Evolutionary conservation across 257 asterid genomes (phyloP).

Genomic region (Cruciata laevipes): DNA sequence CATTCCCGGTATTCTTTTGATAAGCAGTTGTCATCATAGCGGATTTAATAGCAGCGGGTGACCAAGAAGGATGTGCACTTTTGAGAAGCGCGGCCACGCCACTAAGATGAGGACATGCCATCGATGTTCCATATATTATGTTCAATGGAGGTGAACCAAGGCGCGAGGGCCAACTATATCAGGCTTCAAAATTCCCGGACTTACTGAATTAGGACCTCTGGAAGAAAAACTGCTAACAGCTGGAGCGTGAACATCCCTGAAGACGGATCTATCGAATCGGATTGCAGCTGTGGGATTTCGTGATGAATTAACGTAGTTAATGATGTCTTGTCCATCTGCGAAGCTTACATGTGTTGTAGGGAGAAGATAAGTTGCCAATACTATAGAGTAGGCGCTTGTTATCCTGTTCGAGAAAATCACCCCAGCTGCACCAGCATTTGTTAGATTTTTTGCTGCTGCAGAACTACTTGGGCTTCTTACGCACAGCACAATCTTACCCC

Average conservation of each 20-base stretch:
- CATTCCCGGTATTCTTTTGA: slow-evolving; percentile 11
- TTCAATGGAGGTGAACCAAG: slow-evolving; percentile 45
- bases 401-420: neutral
- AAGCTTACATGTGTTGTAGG: no score
- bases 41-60: slow-evolving; percentile 28
- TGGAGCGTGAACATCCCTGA: slow-evolving; percentile 35
- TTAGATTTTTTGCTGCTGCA: no score
- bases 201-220: slow-evolving; percentile 32
- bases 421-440: no score
- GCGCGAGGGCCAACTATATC: slow-evolving; percentile 38
- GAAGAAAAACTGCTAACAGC: slow-evolving; percentile 37
- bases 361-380: no score
- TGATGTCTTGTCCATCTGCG: no score
- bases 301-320: no score
- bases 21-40: slow-evolving; percentile 44
- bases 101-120: slow-evolving; percentile 48
- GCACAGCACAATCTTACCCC: no score
- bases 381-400: slow-evolving; percentile 10
- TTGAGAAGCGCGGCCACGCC: slow-evolving; percentile 41
- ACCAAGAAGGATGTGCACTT: slow-evolving; percentile 38
- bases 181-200: slow-evolving; percentile 53
- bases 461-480: no score
- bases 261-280: slow-evolving; percentile 25
- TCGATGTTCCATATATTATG: slow-evolving; percentile 46
- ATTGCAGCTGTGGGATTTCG: neutral